phyloP scores from a whole-genome alignment of 2,329 filamentous ascomycete genomes.

The Penicillium sclerotigenum region DNA sequence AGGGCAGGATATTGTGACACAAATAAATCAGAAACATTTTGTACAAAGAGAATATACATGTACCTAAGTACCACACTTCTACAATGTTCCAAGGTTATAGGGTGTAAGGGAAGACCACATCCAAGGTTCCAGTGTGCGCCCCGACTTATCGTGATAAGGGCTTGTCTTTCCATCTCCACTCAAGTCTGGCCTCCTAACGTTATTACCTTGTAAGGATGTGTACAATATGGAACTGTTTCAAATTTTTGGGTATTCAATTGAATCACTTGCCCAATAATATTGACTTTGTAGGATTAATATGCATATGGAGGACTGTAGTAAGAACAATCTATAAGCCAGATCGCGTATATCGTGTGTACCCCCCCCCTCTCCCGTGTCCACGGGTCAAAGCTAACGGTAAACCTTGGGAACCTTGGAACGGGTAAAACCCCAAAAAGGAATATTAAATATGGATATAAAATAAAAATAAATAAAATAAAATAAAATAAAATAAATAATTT shows the following conservation, averaged over 20 bases:
- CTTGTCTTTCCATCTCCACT: background rate
- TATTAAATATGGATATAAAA: background rate
- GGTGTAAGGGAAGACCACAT: too few species aligned
- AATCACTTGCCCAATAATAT: background rate
- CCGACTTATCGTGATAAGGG: conserved; percentile 1
- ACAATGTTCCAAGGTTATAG: too few species aligned
- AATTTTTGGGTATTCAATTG: background rate
- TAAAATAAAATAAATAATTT: too few species aligned
- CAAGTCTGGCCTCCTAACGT: background rate
- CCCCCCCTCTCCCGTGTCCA: background rate
- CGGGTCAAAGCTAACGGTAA: background rate
- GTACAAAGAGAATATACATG: too few species aligned
- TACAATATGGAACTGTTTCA: background rate
- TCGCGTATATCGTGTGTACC: background rate
- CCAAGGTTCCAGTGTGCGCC: conserved; percentile 1
- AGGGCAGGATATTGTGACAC: background rate
- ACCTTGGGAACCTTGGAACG: background rate
- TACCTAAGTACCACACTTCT: background rate
- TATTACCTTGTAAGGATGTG: conserved; percentile 1
- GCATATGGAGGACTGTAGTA: background rate
- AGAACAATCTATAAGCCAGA: background rate
- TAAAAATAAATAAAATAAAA: background rate
- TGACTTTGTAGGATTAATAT: background rate
- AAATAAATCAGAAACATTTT: background rate
- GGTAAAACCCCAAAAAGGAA: too few species aligned